A percentile compares a stretch with the other conserved stretches of the same genome.
Conservation (phyloP, 768 basidiomycete species). For the Tylopilus cervinicoccineus region DNA sequence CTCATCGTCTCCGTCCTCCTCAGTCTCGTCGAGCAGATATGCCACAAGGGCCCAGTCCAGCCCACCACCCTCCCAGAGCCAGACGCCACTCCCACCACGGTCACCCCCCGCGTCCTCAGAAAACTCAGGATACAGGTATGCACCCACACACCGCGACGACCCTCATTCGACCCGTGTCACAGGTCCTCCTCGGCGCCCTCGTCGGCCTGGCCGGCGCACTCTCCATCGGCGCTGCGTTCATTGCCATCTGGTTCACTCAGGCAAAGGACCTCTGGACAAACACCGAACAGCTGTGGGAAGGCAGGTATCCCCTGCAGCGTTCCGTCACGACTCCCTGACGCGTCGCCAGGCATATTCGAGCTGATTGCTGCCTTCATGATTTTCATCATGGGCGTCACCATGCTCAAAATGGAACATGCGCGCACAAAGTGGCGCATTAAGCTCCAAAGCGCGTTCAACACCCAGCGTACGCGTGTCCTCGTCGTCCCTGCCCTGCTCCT, state of each 20-base stretch:
- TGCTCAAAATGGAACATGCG: conserved; percentile 93
- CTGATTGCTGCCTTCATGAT: conserved; percentile 77
- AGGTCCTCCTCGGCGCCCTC: conserved; percentile 76
- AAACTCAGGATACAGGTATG: conserved; percentile 67
- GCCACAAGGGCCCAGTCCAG: conserved; percentile 30
- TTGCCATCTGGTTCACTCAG: conserved; percentile 93
- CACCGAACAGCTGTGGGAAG: conserved; percentile 93
- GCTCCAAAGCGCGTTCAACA: conserved; percentile 73
- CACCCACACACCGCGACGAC: neutral
- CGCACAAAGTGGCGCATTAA: conserved; percentile 95
- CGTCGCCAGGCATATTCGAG: conserved; percentile 55
- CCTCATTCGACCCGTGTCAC: neutral
- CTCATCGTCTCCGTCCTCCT: conserved; percentile 93
- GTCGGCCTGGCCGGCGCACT: conserved; percentile 76
- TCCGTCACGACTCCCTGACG: neutral
- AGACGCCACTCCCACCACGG: conserved; percentile 25
- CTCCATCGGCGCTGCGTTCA: conserved; percentile 86
- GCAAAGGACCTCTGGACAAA: conserved; percentile 79
- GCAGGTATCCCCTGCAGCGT: conserved; percentile 31
- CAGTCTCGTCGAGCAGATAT: conserved; percentile 85
- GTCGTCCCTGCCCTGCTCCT: neutral
- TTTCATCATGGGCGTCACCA: conserved; percentile 88
- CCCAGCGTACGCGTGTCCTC: conserved; percentile 39
- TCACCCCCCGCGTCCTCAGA: conserved; percentile 48
- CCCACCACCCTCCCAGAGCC: neutral